A percentile compares a stretch with the other conserved stretches of the same genome.
Evolutionary conservation across 2,329 filamentous ascomycete species (phyloP).

Genomic region (Colletotrichum sp.): DNA sequence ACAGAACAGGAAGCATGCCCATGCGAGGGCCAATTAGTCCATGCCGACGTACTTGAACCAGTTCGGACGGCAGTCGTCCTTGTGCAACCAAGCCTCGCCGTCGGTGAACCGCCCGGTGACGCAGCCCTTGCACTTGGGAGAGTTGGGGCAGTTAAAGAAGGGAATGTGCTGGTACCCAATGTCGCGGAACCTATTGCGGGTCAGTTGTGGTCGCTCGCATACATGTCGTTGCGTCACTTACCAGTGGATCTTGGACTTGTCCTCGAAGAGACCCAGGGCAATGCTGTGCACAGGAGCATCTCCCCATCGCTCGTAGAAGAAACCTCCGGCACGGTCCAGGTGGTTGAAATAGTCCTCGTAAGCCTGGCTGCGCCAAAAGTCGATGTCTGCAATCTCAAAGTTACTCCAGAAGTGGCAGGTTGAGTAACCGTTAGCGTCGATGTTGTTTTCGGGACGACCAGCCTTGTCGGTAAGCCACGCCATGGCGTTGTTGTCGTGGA

Average conservation of each 20-base stretch:
- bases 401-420: conserved; percentile 99
- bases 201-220: conserved; percentile 4
- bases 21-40: conserved; percentile 52
- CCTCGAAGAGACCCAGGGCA: conserved; percentile 89
- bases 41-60: conserved; percentile 97
- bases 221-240: conserved; percentile 49
- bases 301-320: conserved; percentile 99
- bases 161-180: conserved; percentile 98
- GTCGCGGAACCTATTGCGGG: conserved; percentile 87
- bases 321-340: conserved; percentile 90
- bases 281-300: conserved; percentile 97
- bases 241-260: conserved; percentile 91
- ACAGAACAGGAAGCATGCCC: conserved; percentile 3
- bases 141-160: conserved; percentile 99
- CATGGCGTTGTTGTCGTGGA: conserved; percentile 85
- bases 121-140: conserved; percentile 89
- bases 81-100: conserved; percentile 82
- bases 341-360: conserved; percentile 98
- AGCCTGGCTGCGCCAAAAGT: conserved; percentile 86
- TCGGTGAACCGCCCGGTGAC: conserved; percentile 87
- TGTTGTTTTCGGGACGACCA: conserved; percentile 79
- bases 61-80: conserved; percentile 92
- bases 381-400: conserved; percentile 94
- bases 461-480: conserved; percentile 83
- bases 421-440: conserved; percentile 87